Evolutionary conservation across 371 early-diverging fungal genomes (phyloP), one percentile per base, ranked within the genome.

Genomic region (Mortierella sp.): DNA sequence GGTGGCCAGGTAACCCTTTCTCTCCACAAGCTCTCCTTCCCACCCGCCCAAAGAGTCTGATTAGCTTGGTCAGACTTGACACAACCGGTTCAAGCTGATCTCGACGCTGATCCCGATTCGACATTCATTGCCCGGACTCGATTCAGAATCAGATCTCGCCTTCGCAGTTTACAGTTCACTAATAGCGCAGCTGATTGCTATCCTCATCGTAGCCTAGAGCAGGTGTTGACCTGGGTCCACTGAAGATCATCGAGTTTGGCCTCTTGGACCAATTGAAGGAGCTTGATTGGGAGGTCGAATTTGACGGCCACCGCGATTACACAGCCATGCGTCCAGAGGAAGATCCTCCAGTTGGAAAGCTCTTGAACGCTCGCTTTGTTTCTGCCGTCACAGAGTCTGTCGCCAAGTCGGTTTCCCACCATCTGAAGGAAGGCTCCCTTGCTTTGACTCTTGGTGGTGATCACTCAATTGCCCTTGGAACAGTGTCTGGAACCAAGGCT

Each of bases 381-480:
- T 92, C 93, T 39, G 81, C 84, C 19, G 95, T 96, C 4, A 90
- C 93, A 9, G 78, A 91, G 64, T 68, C 78, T 16, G 89, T 96
- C 3, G 80, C 89, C 12, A 59, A 86, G 26, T 83, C 89, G 39
- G 94, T 98, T 21, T 76, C 82, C 45, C 79, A 71, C 8, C 87
- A 89, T 45, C 83, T 88, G 68, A 80, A 79, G 59, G 72, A 87
- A 64, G 91, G 94, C 8, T 86, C 95, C 31, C 79, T 97, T 41
- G 95, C 95, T 16, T 79, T 98, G 61, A 96, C 96, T 14, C 81
- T 98, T 52, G 98, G 98, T 66, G 98, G 98, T 31, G 98, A 98
- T 82, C 98, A 98, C 80, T 95, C 95, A 13, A 81, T 97, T 45
- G 98, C 90, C 45, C 83, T 98, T 72, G 97, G 94, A 48, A 96